Base-by-base conservation (phyloP, 331 rosid species). In the Rosa hybrid region DNA sequence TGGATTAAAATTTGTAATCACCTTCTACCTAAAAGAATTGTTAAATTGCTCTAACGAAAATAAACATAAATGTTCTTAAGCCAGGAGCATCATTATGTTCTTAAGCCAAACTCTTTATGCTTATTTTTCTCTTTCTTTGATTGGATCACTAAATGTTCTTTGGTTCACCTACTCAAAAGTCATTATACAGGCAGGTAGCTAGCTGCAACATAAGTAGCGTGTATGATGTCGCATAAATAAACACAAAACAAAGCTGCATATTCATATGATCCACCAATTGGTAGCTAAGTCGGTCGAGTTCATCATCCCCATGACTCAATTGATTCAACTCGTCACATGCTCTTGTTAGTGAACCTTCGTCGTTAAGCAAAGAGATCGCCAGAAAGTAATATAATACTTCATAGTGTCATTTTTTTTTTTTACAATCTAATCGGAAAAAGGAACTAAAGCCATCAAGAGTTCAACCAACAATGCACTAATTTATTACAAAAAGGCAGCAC, bases 391-490 rank as follows among this genome's bases (percentile, higher is more conserved):
- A 54, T 27, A 18, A 53, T 8, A 46, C 70, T 56, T 75, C 14
- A 7, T n/a, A 41, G 20, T 16, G 21, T 54, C 38, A 54, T 11
- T 9, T 45, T 1, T 9, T 45, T 1, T 72, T 42, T 45, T 67
- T 50, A 68, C 74, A 77, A 77, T 51, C 62, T 71, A 20, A 65
- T 17, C n/a, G 13, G 60, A 63, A 68, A 56, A 41, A 11, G 27
- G 48, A 8, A 71, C 7, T 25, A 68, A 13, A 74, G 62, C 78
- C 5, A 53, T 10, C 30, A 30, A 50, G 59, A 71, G 44, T 48
- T 23, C 60, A 48, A 23, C 60, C 14, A 49, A 38, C 76, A 71
- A 71, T 71, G 64, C 82, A 60, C n/a, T 63, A 74, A 64, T 75
- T 72, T 67, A 67, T 68, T 16, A 42, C 54, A 21, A 75, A 53